Conservation (phyloP, 768 basidiomycete genomes). For the Phylloporus rhodoxanthus region DNA sequence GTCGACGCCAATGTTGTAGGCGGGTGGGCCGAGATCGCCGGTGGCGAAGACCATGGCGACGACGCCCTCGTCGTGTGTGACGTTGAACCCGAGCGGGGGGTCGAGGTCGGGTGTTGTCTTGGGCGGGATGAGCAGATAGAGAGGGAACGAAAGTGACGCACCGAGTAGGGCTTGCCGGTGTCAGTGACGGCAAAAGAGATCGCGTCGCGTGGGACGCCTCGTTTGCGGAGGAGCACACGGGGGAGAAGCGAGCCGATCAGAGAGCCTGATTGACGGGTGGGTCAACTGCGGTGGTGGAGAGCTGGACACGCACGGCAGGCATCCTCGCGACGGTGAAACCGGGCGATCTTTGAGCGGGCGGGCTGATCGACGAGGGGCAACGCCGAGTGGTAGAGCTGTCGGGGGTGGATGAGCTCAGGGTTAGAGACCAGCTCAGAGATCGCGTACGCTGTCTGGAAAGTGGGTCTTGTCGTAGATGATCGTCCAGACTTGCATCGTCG, state of each 20-base stretch:
- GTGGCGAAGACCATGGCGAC: slow-evolving; percentile 58
- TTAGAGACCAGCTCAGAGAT: neutral
- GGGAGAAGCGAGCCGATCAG: slow-evolving; percentile 73
- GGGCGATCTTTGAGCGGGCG: slow-evolving; percentile 51
- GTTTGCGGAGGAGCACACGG: slow-evolving; percentile 54
- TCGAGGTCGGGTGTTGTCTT: slow-evolving; percentile 42
- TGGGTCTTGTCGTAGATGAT: slow-evolving; percentile 32
- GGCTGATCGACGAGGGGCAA: slow-evolving; percentile 54
- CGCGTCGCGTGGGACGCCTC: slow-evolving; percentile 41
- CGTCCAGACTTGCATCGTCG: slow-evolving; percentile 40
- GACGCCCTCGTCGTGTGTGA: slow-evolving; percentile 73
- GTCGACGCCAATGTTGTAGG: slow-evolving; percentile 62
- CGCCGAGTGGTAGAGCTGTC: slow-evolving; percentile 58
- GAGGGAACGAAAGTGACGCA: slow-evolving; percentile 29
- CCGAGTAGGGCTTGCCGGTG: slow-evolving; percentile 74
- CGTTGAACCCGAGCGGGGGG: slow-evolving; percentile 69
- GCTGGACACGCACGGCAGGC: slow-evolving; percentile 50
- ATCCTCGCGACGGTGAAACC: slow-evolving; percentile 68
- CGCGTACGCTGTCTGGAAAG: slow-evolving; percentile 34
- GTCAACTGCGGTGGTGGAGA: neutral
- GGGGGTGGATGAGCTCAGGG: neutral
- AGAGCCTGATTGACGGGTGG: slow-evolving; percentile 45
- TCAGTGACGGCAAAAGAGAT: slow-evolving; percentile 54
- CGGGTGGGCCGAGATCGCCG: slow-evolving; percentile 50
- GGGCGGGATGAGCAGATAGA: slow-evolving; percentile 3